Conservation (phyloP, 768 basidiomycete genomes). For the Porpolomopsis calyptriformis region DNA sequence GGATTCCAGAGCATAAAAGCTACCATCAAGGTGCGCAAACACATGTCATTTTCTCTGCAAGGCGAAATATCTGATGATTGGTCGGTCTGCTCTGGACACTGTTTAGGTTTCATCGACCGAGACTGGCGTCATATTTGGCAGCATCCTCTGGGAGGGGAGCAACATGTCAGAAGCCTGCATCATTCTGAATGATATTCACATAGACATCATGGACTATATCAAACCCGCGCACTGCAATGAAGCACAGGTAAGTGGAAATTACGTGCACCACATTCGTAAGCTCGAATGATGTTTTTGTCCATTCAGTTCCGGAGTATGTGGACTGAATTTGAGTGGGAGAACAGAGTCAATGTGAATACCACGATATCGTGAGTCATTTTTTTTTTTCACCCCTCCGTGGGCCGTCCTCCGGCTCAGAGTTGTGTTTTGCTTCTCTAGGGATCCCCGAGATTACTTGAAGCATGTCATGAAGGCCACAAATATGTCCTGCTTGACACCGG, state of each 20-base stretch:
- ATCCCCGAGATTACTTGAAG: conserved; percentile 80
- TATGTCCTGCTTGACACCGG: conserved; percentile 94
- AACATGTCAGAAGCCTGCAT: conserved; percentile 84
- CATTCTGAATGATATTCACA: conserved; percentile 93
- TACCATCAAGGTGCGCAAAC: conserved; percentile 65
- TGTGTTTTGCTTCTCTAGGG: conserved; percentile 29
- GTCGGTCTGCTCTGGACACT: too few species aligned
- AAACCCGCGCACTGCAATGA: conserved; percentile 94
- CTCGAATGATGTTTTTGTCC: too few species aligned
- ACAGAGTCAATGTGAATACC: conserved; percentile 89
- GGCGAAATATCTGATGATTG: neutral
- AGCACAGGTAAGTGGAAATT: conserved; percentile 54
- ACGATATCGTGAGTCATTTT: conserved; percentile 57
- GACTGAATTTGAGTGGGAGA: conserved; percentile 99
- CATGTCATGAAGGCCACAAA: conserved; percentile 97
- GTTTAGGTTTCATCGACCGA: conserved; percentile 90
- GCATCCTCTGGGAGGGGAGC: conserved; percentile 91
- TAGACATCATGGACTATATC: conserved; percentile 98
- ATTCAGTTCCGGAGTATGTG: conserved; percentile 95
- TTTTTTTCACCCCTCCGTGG: conserved; percentile 2
- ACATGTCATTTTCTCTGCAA: neutral
- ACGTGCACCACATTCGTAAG: too few species aligned
- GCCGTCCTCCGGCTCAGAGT: neutral
- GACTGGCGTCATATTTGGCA: conserved; percentile 97
- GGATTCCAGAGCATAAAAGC: conserved; percentile 98